Percentiles rank a stretch among this genome's conserved stretches.
Conservation (phyloP, 805 yeast species). For the Cyberlindnera japonica region DNA sequence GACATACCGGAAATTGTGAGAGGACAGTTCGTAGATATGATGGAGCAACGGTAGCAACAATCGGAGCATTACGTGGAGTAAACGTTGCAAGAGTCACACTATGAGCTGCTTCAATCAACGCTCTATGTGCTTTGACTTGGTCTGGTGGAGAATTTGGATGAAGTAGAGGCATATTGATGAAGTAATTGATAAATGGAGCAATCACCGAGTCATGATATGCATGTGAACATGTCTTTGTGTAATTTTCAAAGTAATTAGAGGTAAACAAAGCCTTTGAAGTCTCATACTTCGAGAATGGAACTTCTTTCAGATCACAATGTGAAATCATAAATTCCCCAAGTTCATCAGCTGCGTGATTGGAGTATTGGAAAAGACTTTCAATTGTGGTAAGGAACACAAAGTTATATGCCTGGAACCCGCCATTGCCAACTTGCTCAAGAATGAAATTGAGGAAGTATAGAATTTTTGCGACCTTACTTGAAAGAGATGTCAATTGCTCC, state of each 20-base stretch:
- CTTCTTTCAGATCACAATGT: conserved; percentile 18
- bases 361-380: conserved; percentile 37
- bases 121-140: background rate
- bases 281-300: conserved; percentile 24
- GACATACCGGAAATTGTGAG: conserved; percentile 50
- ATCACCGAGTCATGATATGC: conserved; percentile 33
- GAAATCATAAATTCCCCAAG: conserved; percentile 31
- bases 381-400: conserved; percentile 50
- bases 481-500: conserved; percentile 18
- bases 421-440: conserved; percentile 52
- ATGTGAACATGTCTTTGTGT: conserved; percentile 31
- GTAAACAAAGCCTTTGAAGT: conserved; percentile 26
- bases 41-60: conserved; percentile 26
- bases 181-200: conserved; percentile 27
- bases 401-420: conserved; percentile 62
- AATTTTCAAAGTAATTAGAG: conserved; percentile 32
- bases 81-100: conserved; percentile 47
- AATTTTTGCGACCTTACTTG: conserved; percentile 35
- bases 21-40: conserved; percentile 45
- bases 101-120: conserved; percentile 57
- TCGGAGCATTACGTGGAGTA: conserved; percentile 22
- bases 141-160: conserved; percentile 4
- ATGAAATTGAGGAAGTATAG: conserved; percentile 46
- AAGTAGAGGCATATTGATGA: conserved; percentile 14
- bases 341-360: conserved; percentile 25